Evolutionary conservation across 257 asterid species (phyloP), one percentile per base, ranked within the genome.

Genomic region (Fraxinus pennsylvanica): DNA sequence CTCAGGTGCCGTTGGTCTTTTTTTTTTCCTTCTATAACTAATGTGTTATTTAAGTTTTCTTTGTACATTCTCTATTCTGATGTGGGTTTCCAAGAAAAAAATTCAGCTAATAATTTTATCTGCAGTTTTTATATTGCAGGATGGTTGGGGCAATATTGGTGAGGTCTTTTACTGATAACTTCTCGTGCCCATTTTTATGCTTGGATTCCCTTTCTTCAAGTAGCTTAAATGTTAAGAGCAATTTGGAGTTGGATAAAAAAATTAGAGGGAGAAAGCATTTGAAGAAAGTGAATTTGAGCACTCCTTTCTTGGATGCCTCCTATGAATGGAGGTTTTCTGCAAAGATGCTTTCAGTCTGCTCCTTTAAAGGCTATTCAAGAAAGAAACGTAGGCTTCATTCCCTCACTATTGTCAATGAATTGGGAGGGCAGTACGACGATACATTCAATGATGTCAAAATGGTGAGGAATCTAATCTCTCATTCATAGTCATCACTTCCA

Each of bases 401-500:
- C 61, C 66, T 85, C 29, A 74, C 72, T 1, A 76, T 89, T 84
- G 92, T 86, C 66, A 80, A 71, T 85, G 88, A 90, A 33, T 57
- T 89, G 82, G 92, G 89, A 45, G 96, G 90, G 1, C 90, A 91
- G 41, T 88, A 87, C 15, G 94, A 89, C 15, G 96, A 89, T 54
- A 83, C 89, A 76, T 90, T 87, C 78, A 85, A 80, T 68, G 96
- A 91, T 80, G 90, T 91, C 12, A 91, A 89, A 82, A 72, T 38
- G 72, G 96, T 88, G 63, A 87, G 89, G 67, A 32, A 9, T 71
- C 21, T 45, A 32, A 33, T 33, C 36, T 33, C 59, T 80, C 54
- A 1, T 17, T 32, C 1, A 5, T 57, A 8, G 14, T 59, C 9
- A 14, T 59, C 12, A 43, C 1, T 71, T 30, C 2, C 2, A 7